Evolutionary conservation across 1,284 basidiomycete species (phyloP).

Genomic region (Filobasidium uniguttulatum): DNA sequence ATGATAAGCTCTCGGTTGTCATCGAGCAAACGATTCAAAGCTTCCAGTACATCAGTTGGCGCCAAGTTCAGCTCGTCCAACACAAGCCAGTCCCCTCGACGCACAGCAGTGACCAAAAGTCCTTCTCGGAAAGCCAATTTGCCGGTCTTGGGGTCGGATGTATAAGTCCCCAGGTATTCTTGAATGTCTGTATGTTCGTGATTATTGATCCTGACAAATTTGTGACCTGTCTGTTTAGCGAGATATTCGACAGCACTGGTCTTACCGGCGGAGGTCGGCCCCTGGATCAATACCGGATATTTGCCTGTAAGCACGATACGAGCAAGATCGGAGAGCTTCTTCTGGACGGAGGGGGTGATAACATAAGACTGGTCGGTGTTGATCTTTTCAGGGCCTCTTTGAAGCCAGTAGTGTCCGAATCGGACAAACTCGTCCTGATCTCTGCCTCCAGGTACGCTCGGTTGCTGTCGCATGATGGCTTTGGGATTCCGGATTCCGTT

Average conservation of each 20-base stretch:
- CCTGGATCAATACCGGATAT: conserved; percentile 94
- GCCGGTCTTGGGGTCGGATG: conserved; percentile 80
- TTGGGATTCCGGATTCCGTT: conserved; percentile 65
- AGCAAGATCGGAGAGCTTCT: conserved; percentile 81
- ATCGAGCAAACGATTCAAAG: conserved; percentile 87
- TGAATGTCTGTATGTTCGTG: conserved; percentile 99
- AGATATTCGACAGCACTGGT: conserved; percentile 96
- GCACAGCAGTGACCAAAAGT: conserved; percentile 78
- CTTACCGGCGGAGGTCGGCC: conserved; percentile 94
- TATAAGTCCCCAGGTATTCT: conserved; percentile 94
- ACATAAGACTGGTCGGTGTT: conserved; percentile 51
- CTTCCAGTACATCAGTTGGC: conserved; percentile 95
- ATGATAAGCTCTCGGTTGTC: conserved; percentile 95
- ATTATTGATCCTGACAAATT: conserved; percentile 97
- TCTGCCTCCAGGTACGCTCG: conserved; percentile 45
- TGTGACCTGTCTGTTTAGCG: conserved; percentile 82
- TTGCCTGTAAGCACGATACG: conserved; percentile 76
- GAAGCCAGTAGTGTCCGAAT: conserved; percentile 83
- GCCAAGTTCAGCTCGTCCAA: conserved; percentile 96
- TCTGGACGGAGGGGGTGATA: conserved; percentile 91
- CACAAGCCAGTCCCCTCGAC: conserved; percentile 93
- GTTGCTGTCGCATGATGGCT: conserved; percentile 58
- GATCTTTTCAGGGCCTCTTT: conserved; percentile 56
- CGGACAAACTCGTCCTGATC: conserved; percentile 54
- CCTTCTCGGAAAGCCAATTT: conserved; percentile 92